Conservation (phyloP, 768 basidiomycete species). For the Cyclocybe cylindracea region DNA sequence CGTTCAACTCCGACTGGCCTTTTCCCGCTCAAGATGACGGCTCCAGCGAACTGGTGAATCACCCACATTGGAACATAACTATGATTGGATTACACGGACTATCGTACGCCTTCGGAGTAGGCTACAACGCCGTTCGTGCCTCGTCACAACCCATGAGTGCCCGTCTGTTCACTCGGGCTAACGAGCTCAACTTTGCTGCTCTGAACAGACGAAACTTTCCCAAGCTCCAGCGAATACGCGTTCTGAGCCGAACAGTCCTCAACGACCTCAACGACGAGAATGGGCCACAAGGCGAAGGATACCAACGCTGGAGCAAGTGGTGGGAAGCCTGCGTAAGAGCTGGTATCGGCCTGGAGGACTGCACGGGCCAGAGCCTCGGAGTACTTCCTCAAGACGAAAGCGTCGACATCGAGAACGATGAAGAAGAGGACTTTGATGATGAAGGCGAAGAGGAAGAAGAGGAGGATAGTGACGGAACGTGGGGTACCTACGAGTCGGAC, state of each 20-base stretch:
- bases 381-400: slow-evolving; percentile 40
- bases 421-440: slow-evolving; percentile 27
- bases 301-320: slow-evolving; percentile 71
- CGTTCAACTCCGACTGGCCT: slow-evolving; percentile 79
- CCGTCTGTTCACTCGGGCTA: slow-evolving; percentile 50
- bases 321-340: slow-evolving; percentile 51
- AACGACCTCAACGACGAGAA: slow-evolving; percentile 55
- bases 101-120: slow-evolving; percentile 68
- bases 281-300: slow-evolving; percentile 47
- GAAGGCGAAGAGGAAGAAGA: slow-evolving; percentile 29
- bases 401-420: slow-evolving; percentile 29
- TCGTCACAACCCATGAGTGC: slow-evolving; percentile 43
- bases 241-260: slow-evolving; percentile 56
- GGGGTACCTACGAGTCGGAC: slow-evolving; percentile 25
- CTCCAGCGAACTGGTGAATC: slow-evolving; percentile 42
- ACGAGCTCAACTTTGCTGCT: slow-evolving; percentile 67
- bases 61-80: slow-evolving; percentile 57
- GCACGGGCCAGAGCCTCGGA: slow-evolving; percentile 68
- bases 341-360: slow-evolving; percentile 70
- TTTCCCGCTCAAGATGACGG: slow-evolving; percentile 35
- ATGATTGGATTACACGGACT: slow-evolving; percentile 73
- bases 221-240: slow-evolving; percentile 56
- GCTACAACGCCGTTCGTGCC: slow-evolving; percentile 45
- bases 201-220: slow-evolving; percentile 60
- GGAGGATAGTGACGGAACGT: slow-evolving; percentile 30